Evolutionary conservation across 2,329 filamentous ascomycete genomes (phyloP), one percentile per base, ranked within the genome.

Genomic region (Xylaria digitata): DNA sequence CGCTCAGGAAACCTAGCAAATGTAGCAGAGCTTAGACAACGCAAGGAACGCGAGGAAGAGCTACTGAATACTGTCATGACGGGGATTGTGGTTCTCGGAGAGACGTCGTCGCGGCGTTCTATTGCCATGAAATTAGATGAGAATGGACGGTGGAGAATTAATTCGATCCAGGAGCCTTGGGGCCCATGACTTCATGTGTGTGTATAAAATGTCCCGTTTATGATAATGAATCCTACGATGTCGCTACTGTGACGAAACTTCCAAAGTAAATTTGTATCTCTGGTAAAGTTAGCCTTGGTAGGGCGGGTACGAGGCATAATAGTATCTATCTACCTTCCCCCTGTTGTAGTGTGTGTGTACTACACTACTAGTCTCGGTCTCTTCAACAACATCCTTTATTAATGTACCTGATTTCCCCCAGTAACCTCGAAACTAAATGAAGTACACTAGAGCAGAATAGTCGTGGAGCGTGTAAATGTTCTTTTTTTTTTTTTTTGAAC

Each of bases 121-220:
- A 73, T 83, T 11, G 71, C 73, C 19, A 81, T 83, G 77, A 66
- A 67, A 34, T 72, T 75, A 70, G 79, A 83, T 53, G 73, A 78
- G 15, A 77, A 75, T 11, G 81, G 81, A 2, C 75, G 82, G 46
- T 83, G 81, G 81, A 77, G 82, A 67, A 80, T 83, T 57, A 42
- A 63, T 34, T 71, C 66, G 23, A 70, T 71, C 4, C n/a, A 30
- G 42, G 67, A 72, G 52, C 61, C 63, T 19, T 63, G 63, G 69
- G 66, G 48, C 17, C 54, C 45, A 45, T 67, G 61, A 71, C 46
- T 55, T 49, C 17, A 48, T 40, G 37, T 40, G 26, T 56, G 55
- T 66, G 59, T 54, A 40, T 57, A 13, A 40, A 42, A 34, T 37
- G 26, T 23, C 19, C 13, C 32, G 42, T 43, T 56, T 61, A 37